Conservation (phyloP, 768 basidiomycete species). For the Kondoa malvinella region DNA sequence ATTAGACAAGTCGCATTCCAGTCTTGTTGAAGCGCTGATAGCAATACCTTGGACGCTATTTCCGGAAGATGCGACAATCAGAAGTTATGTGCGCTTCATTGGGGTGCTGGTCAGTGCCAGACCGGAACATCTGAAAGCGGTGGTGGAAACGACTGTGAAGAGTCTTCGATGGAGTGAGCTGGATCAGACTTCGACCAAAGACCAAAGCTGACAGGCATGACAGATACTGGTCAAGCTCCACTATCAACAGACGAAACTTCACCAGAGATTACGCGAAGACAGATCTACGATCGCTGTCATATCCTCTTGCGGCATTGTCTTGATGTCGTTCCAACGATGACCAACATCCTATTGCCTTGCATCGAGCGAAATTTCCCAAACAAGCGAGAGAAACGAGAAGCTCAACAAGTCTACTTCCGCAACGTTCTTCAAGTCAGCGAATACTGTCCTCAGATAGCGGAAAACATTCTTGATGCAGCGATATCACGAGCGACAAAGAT, state of each 20-base stretch:
- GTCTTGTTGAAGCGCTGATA: constrained; percentile 71
- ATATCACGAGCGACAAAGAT: constrained; percentile 90
- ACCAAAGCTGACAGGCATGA: neutral
- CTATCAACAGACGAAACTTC: neutral
- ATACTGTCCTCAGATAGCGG: constrained; percentile 71
- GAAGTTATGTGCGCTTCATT: constrained; percentile 69
- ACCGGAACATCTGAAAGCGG: constrained; percentile 73
- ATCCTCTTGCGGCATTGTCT: constrained; percentile 70
- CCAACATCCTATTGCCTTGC: constrained; percentile 67
- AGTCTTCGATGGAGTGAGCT: constrained; percentile 47
- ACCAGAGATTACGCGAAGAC: constrained; percentile 47
- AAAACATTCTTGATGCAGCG: constrained; percentile 66
- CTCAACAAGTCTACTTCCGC: constrained; percentile 75
- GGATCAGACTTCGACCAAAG: neutral
- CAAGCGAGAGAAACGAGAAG: constrained; percentile 63
- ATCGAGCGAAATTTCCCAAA: constrained; percentile 77
- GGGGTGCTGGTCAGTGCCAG: constrained; percentile 75
- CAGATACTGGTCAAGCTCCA: constrained; percentile 9
- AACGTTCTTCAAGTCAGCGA: constrained; percentile 65
- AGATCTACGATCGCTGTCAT: constrained; percentile 74
- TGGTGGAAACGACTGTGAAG: constrained; percentile 62
- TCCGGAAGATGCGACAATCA: constrained; percentile 59
- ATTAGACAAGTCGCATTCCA: constrained; percentile 59
- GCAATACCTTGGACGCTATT: constrained; percentile 83
- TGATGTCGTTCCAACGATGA: constrained; percentile 74